Evolutionary conservation across 169 alveolate species (phyloP), one percentile per base, ranked within the genome.

Genomic region (Eimeria acervulina): DNA sequence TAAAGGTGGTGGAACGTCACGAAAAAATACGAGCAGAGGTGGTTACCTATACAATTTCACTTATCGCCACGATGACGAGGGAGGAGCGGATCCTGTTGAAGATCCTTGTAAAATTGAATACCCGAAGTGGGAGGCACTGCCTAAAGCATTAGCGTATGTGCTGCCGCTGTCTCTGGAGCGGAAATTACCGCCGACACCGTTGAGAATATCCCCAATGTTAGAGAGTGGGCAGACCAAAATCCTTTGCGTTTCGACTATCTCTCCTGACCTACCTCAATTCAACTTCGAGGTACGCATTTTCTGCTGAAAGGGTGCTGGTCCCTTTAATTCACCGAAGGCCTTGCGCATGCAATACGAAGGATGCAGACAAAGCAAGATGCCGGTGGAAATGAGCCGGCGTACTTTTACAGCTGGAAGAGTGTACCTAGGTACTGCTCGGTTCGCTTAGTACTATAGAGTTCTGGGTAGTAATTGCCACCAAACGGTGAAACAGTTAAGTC

Each of bases 231-330:
- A 47, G 63, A 40, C 88, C 88, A 38, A 28, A 44, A 78, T 19
- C 51, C 63, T 78, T 21, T 78, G 88, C 44, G 66, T 78, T 42
- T 78, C 88, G 36, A 78, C 66, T 2, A 26, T 78, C 3, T 78
- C 88, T 8, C 38, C 88, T n/a, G 63, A 78, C 66, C 51, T 78
- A 7, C 88, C 88, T n/a, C 59, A 78, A 40, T 26, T 40, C 42
- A 78, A 78, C 38, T 78, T 78, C 66, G 88, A 78, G 88, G 88
- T 78, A 78, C 66, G 88, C 23, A 28, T 44, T 42, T 26, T n/a
- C 88, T 42, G 44, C 59, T 36, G 66, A 2, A 40, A 28, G 38
- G 42, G n/a, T 26, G 42, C 6, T 23, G 26, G n/a, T 26, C 19
- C 31, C 19, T 78, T 0, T 28, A 47, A 33, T 36, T 15, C 31